Percentiles rank a stretch among this genome's conserved stretches.
Conservation (phyloP, 192 early-diverging fungal species). For the Coemansia sp. region DNA sequence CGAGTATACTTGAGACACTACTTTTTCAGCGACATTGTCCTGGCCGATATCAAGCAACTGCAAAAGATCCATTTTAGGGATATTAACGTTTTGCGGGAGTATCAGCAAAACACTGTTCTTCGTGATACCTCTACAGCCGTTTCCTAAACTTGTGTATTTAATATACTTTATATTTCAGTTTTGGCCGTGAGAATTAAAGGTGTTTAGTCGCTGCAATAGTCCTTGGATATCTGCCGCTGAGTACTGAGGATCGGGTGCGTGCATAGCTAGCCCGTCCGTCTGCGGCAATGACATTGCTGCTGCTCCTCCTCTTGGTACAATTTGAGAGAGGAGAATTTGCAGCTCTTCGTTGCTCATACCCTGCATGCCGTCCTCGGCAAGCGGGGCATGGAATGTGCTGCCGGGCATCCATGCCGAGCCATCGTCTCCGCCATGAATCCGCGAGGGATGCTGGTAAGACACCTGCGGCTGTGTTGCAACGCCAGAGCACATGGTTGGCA, state of each 20-base stretch:
- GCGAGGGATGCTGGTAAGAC: no score
- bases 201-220: conserved; percentile 5
- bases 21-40: conserved; percentile 47
- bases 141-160: background rate
- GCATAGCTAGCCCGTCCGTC: no score
- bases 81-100: conserved; percentile 35
- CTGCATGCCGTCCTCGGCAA: background rate
- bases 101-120: conserved; percentile 24
- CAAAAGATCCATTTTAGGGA: conserved; percentile 40
- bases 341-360: conserved; percentile 11
- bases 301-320: no score
- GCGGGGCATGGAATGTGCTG: no score
- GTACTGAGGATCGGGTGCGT: no score
- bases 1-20: conserved; percentile 56
- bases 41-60: conserved; percentile 35
- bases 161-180: background rate
- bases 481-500: no score
- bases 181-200: background rate
- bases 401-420: no score
- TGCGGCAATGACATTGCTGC: no score
- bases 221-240: conserved; percentile 14
- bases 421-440: background rate
- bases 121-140: background rate
- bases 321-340: conserved; percentile 2
- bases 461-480: no score